Percentiles rank a stretch among this genome's conserved stretches.
Conservation (phyloP, 176 grass and related monocot species). For the Aechmea fasciata region DNA sequence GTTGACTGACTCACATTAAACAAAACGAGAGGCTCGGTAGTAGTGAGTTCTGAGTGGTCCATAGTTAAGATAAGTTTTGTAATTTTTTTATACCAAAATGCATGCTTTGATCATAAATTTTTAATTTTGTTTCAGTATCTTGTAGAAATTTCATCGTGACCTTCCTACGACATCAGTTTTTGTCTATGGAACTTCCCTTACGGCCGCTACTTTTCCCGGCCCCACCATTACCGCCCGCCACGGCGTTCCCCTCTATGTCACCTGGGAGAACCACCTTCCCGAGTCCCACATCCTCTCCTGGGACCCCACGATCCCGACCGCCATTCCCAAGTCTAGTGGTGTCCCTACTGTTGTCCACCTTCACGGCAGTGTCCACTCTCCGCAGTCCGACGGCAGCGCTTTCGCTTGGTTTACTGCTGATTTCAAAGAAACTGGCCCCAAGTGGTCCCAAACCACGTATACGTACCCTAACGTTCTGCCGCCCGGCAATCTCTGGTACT, state of each 20-base stretch:
- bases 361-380: constrained; percentile 10
- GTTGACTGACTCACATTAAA: too few relatives aligned
- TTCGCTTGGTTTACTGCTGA: constrained; percentile 9
- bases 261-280: constrained; percentile 12
- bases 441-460: neutral
- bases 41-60: too few relatives aligned
- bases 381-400: constrained; percentile 1
- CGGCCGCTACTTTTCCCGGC: constrained; percentile 4
- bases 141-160: constrained; percentile 13
- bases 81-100: too few relatives aligned
- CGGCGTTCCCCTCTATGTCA: constrained; percentile 4
- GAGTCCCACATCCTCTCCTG: constrained; percentile 5
- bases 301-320: constrained; percentile 8
- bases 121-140: too few relatives aligned
- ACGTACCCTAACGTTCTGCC: constrained; percentile 11
- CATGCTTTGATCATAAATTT: too few relatives aligned
- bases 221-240: constrained; percentile 6
- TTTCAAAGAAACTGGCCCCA: neutral
- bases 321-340: neutral
- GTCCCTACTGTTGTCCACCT: constrained; percentile 13
- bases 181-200: neutral
- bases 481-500: constrained; percentile 13
- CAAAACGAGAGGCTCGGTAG: too few relatives aligned
- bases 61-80: too few relatives aligned
- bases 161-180: constrained; percentile 5